phyloP scores from a whole-genome alignment of 1,139 yeast genomes.

The Candida sanyaensis region DNA sequence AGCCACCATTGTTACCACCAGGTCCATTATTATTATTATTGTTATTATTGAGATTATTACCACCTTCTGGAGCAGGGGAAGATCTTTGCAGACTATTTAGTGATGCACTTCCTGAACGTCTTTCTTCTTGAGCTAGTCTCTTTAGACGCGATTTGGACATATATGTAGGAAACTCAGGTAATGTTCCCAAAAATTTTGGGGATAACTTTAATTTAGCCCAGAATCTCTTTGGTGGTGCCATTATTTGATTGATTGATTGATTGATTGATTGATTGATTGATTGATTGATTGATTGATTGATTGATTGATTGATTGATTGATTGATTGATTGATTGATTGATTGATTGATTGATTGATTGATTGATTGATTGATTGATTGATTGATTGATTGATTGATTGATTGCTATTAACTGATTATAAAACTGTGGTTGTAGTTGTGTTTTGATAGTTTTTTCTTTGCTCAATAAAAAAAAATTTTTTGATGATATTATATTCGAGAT shows the following conservation, averaged over 20 bases:
- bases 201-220: constrained; percentile 38
- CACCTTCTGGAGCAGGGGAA: constrained; percentile 17
- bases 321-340: too few relatives aligned
- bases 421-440: constrained; percentile 3
- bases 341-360: too few relatives aligned
- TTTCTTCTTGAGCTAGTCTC: constrained; percentile 32
- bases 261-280: too few relatives aligned
- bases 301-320: too few relatives aligned
- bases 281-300: too few relatives aligned
- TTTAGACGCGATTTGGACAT: constrained; percentile 31
- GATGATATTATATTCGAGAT: not conserved
- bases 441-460: too few relatives aligned
- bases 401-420: not conserved
- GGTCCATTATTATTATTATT: not conserved
- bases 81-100: constrained; percentile 15
- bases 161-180: constrained; percentile 38
- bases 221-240: constrained; percentile 36
- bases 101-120: constrained; percentile 19
- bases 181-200: constrained; percentile 27
- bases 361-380: too few relatives aligned
- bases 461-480: not conserved
- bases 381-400: too few relatives aligned
- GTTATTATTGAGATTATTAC: not conserved
- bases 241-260: constrained; percentile 11
- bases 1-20: constrained; percentile 12